phyloP scores from a whole-genome alignment of 441 rosid genomes.

The Macaranga tanarius region DNA sequence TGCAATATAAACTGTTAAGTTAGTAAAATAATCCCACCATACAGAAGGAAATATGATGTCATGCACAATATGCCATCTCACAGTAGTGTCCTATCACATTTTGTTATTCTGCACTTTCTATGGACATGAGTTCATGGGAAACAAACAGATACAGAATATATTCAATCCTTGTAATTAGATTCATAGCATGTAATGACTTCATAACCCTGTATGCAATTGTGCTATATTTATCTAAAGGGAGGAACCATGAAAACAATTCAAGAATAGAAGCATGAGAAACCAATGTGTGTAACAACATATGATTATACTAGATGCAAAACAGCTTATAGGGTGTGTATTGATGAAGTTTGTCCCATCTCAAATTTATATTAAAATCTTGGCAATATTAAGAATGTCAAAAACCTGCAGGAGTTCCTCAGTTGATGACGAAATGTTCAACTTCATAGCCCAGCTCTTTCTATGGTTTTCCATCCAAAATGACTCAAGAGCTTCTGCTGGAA shows the following conservation, averaged over 20 bases:
- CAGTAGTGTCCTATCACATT: not conserved
- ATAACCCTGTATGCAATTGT: not conserved
- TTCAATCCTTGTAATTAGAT: not conserved
- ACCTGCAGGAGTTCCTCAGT: conserved; percentile 83
- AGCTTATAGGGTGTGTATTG: too few relatives aligned
- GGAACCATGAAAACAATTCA: not conserved
- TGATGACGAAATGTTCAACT: conserved; percentile 58
- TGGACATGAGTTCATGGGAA: not conserved
- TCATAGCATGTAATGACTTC: not conserved
- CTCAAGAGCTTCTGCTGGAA: conserved; percentile 85
- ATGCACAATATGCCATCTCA: not conserved
- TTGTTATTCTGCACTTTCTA: not conserved
- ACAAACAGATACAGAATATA: not conserved
- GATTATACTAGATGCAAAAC: not conserved
- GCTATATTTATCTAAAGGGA: not conserved
- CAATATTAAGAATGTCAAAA: not conserved
- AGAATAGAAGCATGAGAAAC: not conserved
- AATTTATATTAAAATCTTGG: not conserved
- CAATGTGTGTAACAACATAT: not conserved
- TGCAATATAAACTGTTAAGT: conserved; percentile 31
- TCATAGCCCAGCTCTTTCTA: conserved; percentile 61
- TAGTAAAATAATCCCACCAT: conserved; percentile 5
- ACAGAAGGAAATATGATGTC: not conserved
- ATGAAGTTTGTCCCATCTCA: not conserved
- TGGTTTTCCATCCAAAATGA: conserved; percentile 60